Evolutionary conservation across 2,329 filamentous ascomycete species (phyloP).

Genomic region (Nemania abortiva): DNA sequence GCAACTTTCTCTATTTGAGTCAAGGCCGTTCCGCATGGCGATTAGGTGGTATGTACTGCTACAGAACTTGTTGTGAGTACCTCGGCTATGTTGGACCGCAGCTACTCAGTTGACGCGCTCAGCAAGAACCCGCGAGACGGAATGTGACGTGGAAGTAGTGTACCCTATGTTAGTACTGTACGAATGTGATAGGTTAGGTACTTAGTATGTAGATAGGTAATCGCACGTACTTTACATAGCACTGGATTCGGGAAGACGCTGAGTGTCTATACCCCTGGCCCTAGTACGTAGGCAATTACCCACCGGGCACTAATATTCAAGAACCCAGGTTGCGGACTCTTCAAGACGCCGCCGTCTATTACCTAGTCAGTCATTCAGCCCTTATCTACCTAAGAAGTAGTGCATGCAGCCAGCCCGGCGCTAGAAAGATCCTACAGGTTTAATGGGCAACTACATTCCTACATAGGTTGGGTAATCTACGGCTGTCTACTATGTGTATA

Average conservation of each 20-base stretch:
- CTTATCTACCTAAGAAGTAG: not conserved
- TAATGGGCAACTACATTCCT: not conserved
- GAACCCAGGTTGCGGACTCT: not conserved
- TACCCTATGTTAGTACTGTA: not conserved
- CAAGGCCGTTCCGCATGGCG: not conserved
- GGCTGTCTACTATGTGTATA: too few species aligned
- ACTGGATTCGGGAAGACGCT: not conserved
- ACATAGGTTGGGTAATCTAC: too few species aligned
- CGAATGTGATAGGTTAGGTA: not conserved
- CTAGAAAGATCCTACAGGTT: not conserved
- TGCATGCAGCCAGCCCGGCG: not conserved
- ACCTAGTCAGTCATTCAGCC: not conserved
- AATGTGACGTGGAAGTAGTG: constrained; percentile 6
- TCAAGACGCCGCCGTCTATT: not conserved
- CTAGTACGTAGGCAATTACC: not conserved
- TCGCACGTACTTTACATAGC: too few species aligned
- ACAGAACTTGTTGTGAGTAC: not conserved
- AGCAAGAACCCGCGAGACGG: not conserved
- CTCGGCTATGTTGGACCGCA: too few species aligned
- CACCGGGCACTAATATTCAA: not conserved
- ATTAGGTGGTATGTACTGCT: not conserved
- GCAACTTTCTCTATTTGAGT: not conserved
- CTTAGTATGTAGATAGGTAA: too few species aligned
- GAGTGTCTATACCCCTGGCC: too few species aligned
- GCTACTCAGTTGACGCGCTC: not conserved